Conservation (phyloP, 2,329 filamentous ascomycete genomes). For the Fragosphaeria purpurea region DNA sequence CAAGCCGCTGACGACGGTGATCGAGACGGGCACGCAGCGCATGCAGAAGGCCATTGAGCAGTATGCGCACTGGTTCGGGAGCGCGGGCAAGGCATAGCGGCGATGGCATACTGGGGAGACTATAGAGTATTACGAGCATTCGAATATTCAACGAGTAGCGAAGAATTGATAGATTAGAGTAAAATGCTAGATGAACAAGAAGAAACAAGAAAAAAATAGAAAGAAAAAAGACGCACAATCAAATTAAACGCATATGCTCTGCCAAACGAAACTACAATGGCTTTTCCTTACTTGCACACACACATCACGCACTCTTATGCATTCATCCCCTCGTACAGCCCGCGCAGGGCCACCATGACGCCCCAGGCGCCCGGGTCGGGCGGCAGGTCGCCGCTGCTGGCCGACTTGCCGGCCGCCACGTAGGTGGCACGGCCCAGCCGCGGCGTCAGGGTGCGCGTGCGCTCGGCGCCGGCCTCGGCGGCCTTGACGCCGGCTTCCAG, state of each 20-base stretch:
- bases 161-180: too few species aligned
- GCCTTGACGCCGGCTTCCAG: slow-evolving; percentile 48
- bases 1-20: slow-evolving; percentile 36
- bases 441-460: slow-evolving; percentile 55
- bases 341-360: slow-evolving; percentile 46
- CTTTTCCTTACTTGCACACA: too few species aligned
- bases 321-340: slow-evolving; percentile 20
- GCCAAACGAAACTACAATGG: too few species aligned
- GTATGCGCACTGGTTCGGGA: slow-evolving; percentile 35
- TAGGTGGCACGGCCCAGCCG: slow-evolving; percentile 60
- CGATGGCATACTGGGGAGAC: too few species aligned
- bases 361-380: slow-evolving; percentile 64
- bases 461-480: slow-evolving; percentile 49
- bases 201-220: neutral
- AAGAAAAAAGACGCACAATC: neutral
- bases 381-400: slow-evolving; percentile 40
- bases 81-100: slow-evolving; percentile 30
- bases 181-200: neutral
- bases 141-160: too few species aligned
- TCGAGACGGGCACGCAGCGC: slow-evolving; percentile 33
- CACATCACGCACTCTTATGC: neutral
- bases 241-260: neutral
- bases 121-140: slow-evolving; percentile 5
- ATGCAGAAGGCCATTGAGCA: slow-evolving; percentile 40
- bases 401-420: slow-evolving; percentile 43